These are phyloP conservation scores for Stygiomarasmius scandens DNA, from an alignment of 1,284 basidiomycete species.

Conservation along the genomic window DNA sequence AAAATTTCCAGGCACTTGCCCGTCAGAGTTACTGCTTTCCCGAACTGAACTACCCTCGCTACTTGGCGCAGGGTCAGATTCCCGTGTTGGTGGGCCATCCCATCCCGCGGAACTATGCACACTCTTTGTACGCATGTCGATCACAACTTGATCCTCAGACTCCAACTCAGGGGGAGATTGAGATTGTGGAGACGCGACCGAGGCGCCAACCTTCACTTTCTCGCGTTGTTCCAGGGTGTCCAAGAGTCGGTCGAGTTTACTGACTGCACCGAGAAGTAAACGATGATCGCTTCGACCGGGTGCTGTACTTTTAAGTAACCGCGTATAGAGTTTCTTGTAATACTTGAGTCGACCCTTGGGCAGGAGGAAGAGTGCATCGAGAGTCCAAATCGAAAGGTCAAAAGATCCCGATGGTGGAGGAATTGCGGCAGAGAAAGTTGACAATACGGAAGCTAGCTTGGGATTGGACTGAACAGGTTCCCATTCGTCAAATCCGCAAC, in stretches of 20 bases:
- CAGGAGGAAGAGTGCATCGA: slow-evolving; percentile 87
- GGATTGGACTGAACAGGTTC: slow-evolving; percentile 76
- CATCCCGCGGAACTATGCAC: slow-evolving; percentile 12
- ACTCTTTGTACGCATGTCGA: slow-evolving; percentile 50
- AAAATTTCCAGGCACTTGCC: slow-evolving; percentile 42
- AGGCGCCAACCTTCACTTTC: slow-evolving; percentile 43
- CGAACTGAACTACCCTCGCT: slow-evolving; percentile 53
- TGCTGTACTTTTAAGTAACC: slow-evolving; percentile 85
- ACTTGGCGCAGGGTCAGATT: slow-evolving; percentile 34
- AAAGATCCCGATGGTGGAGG: slow-evolving; percentile 59
- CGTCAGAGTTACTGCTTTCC: slow-evolving; percentile 54
- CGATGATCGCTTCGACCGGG: slow-evolving; percentile 89
- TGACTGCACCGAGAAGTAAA: slow-evolving; percentile 79
- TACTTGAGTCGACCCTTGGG: slow-evolving; percentile 87
- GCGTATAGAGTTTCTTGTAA: slow-evolving; percentile 90
- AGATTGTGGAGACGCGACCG: slow-evolving; percentile 23
- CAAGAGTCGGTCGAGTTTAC: slow-evolving; percentile 79
- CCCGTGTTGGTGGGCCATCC: slow-evolving; percentile 23
- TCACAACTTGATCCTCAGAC: slow-evolving; percentile 54
- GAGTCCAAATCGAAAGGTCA: slow-evolving; percentile 68
- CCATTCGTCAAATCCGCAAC: slow-evolving; percentile 84
- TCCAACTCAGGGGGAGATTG: slow-evolving; percentile 28
- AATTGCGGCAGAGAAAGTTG: slow-evolving; percentile 66
- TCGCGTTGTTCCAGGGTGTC: slow-evolving; percentile 66
- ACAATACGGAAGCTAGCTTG: slow-evolving; percentile 71